A percentile compares a stretch with the other conserved stretches of the same genome.
Conservation (phyloP, 495 filamentous ascomycete species). For the Glarea lozoyensis region DNA sequence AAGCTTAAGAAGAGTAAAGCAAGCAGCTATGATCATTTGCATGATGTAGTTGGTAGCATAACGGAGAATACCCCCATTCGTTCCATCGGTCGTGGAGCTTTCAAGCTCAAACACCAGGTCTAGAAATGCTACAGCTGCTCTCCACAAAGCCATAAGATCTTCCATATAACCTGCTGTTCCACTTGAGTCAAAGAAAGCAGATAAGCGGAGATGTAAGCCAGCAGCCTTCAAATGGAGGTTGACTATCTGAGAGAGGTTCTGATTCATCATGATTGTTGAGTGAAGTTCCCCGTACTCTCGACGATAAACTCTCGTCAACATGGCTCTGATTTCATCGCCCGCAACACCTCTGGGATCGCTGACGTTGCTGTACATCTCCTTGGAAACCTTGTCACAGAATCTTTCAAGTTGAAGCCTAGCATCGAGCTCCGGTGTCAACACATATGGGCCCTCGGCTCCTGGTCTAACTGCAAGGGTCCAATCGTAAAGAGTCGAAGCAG, state of each 20-base stretch:
- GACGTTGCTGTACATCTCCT: conserved; percentile 72
- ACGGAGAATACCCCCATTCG: conserved; percentile 38
- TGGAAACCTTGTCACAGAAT: conserved; percentile 80
- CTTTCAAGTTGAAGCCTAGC: conserved; percentile 68
- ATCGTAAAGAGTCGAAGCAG: conserved; percentile 80
- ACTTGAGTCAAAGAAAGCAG: conserved; percentile 81
- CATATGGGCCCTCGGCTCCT: conserved; percentile 54
- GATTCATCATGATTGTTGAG: conserved; percentile 39
- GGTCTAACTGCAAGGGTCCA: conserved; percentile 66
- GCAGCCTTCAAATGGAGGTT: conserved; percentile 70
- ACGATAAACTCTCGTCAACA: conserved; percentile 52
- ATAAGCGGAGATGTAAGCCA: conserved; percentile 73
- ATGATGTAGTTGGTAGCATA: conserved; percentile 81
- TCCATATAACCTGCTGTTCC: conserved; percentile 63
- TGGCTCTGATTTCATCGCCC: conserved; percentile 58
- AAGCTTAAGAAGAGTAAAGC: conserved; percentile 77
- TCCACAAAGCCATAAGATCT: conserved; percentile 70
- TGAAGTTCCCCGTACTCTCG: conserved; percentile 47
- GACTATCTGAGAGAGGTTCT: conserved; percentile 48
- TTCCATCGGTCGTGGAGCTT: conserved; percentile 28
- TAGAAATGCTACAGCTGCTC: conserved; percentile 65
- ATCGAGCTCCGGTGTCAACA: conserved; percentile 56
- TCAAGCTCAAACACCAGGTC: conserved; percentile 60
- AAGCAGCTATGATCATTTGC: conserved; percentile 85
- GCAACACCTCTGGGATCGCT: conserved; percentile 66